Conservation (phyloP, 345 rosid genomes). For the Rhodamnia argentea region DNA sequence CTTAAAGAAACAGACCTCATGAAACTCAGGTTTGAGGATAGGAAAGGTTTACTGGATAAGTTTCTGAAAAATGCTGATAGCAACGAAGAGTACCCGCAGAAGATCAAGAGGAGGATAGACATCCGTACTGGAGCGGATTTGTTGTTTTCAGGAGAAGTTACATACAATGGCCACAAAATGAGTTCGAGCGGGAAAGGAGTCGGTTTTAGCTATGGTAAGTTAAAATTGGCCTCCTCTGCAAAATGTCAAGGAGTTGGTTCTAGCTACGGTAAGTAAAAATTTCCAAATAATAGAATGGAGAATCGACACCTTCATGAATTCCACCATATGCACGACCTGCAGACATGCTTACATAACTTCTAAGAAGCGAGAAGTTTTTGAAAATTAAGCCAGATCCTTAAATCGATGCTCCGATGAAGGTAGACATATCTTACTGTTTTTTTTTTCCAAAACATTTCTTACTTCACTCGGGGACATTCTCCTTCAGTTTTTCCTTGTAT, state of each 20-base stretch:
- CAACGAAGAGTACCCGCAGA: too few species aligned
- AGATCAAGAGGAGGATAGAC: too few species aligned
- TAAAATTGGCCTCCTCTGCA: background rate
- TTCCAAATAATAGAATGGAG: background rate
- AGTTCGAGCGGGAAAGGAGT: constrained; percentile 5
- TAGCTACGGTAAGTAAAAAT: background rate
- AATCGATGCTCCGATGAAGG: background rate
- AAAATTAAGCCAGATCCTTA: constrained; percentile 5
- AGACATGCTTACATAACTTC: constrained; percentile 7
- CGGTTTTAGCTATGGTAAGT: too few species aligned
- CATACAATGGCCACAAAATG: constrained; percentile 4
- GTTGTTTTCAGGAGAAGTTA: constrained; percentile 2
- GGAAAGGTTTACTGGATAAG: too few species aligned
- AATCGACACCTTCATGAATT: background rate
- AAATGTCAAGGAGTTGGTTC: constrained; percentile 5
- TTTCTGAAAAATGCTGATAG: too few species aligned
- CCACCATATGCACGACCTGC: background rate
- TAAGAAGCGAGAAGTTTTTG: constrained; percentile 1
- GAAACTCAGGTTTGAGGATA: too few species aligned
- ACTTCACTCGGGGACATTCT: too few species aligned
- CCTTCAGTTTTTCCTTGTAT: background rate
- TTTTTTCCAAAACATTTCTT: too few species aligned
- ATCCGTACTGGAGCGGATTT: too few species aligned
- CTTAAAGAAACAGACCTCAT: too few species aligned
- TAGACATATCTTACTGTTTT: too few species aligned